Conservation (phyloP, 805 yeast species). For the Yarrowia yakushimensis region DNA sequence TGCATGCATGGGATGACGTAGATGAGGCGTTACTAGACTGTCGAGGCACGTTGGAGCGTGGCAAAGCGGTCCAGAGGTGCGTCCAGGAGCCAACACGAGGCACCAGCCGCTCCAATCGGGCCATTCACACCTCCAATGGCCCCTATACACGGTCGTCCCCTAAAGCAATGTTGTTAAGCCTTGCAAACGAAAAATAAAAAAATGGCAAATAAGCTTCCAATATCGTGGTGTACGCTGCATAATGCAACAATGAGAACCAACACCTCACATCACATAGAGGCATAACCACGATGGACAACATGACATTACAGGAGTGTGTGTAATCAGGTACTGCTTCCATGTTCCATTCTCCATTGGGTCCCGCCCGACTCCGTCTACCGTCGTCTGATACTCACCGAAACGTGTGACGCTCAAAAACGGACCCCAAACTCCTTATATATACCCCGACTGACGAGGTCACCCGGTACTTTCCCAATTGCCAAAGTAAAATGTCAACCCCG, state of each 20-base stretch:
- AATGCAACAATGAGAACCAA: conserved; percentile 1
- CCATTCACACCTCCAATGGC: background rate
- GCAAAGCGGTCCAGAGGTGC: background rate
- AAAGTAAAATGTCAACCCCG: background rate
- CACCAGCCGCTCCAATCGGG: background rate
- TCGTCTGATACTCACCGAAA: background rate
- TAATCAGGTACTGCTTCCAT: no score
- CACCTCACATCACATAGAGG: background rate
- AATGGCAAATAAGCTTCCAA: background rate
- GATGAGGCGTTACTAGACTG: background rate
- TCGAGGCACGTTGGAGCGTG: background rate
- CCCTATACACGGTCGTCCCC: background rate
- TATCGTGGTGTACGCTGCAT: conserved; percentile 19
- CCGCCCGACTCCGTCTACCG: no score
- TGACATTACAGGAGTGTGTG: background rate
- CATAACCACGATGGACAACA: background rate
- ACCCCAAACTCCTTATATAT: background rate
- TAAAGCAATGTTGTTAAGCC: background rate
- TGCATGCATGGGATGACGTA: conserved; percentile 21
- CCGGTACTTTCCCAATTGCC: background rate
- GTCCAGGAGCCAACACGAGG: no score
- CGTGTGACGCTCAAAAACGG: background rate
- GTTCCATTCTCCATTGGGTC: no score
- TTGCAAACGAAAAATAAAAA: no score
- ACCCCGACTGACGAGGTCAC: conserved; percentile 4